Evolutionary conservation across 192 early-diverging fungal species (phyloP).

Genomic region (Phlyctochytrium planicorne): DNA sequence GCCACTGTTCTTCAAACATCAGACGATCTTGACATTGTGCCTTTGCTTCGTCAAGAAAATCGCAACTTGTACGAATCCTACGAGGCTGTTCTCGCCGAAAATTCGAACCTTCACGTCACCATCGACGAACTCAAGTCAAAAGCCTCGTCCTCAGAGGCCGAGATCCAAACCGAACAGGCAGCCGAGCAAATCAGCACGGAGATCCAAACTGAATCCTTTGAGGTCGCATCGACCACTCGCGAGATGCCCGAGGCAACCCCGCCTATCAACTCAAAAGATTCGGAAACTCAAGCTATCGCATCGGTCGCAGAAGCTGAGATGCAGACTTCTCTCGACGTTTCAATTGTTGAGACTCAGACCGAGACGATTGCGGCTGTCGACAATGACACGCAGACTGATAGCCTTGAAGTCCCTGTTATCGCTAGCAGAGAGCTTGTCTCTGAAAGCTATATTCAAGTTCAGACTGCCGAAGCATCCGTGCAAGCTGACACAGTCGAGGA

Average conservation of each 20-base stretch:
- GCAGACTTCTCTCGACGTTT: neutral
- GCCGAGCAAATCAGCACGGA: neutral
- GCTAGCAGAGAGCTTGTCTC: neutral
- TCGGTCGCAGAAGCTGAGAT: neutral
- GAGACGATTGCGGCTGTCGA: neutral
- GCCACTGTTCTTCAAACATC: too few species aligned
- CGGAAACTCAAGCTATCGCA: too few species aligned
- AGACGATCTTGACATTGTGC: neutral
- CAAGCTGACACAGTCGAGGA: too few species aligned
- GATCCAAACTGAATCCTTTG: neutral
- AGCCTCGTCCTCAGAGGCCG: neutral
- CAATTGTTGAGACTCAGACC: constrained; percentile 1
- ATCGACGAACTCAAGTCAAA: neutral
- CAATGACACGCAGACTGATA: neutral
- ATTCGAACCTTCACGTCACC: neutral
- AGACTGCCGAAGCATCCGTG: too few species aligned
- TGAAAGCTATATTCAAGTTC: too few species aligned
- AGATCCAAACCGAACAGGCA: neutral
- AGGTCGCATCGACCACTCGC: too few species aligned
- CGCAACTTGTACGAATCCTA: too few species aligned
- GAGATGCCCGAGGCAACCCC: too few species aligned
- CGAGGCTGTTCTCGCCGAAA: too few species aligned
- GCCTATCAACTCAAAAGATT: too few species aligned
- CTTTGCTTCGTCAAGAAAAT: too few species aligned
- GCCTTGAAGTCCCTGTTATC: neutral